Evolutionary conservation across 495 filamentous ascomycete genomes (phyloP).

Genomic region (Darksidea phi): DNA sequence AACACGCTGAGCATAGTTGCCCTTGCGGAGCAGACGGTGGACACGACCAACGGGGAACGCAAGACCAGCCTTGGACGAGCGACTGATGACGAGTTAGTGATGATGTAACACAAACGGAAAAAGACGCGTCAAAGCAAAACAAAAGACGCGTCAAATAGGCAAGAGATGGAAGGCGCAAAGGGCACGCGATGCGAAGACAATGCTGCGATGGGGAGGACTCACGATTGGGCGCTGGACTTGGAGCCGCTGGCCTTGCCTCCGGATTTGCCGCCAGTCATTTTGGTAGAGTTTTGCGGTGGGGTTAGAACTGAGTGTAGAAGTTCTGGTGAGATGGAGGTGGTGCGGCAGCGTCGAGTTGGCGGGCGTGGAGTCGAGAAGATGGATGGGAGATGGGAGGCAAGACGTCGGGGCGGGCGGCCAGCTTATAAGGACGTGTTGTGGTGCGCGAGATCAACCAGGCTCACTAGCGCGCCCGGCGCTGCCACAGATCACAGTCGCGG

Average conservation of each 20-base stretch:
- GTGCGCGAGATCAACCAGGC: slow-evolving; percentile 39
- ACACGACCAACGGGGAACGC: slow-evolving; percentile 99
- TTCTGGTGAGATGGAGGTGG: slow-evolving; percentile 34
- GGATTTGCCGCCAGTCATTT: slow-evolving; percentile 99
- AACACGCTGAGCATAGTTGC: slow-evolving; percentile 99
- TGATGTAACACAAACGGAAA: slow-evolving; percentile 11
- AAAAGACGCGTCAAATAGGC: slow-evolving; percentile 30
- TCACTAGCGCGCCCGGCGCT: slow-evolving; percentile 27
- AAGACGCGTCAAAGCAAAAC: slow-evolving; percentile 38
- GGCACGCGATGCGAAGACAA: slow-evolving; percentile 16
- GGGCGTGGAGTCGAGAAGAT: slow-evolving; percentile 27
- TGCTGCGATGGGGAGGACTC: slow-evolving; percentile 48
- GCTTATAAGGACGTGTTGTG: slow-evolving; percentile 40
- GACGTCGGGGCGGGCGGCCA: slow-evolving; percentile 25
- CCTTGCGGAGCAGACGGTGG: slow-evolving; percentile 98
- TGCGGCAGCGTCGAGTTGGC: slow-evolving; percentile 38
- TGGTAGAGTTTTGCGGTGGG: slow-evolving; percentile 50
- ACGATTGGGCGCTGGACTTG: slow-evolving; percentile 94
- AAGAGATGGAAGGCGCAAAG: slow-evolving; percentile 38
- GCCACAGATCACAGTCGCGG: slow-evolving; percentile 12
- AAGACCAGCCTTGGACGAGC: slow-evolving; percentile 98
- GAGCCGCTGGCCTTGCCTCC: slow-evolving; percentile 95
- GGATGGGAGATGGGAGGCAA: slow-evolving; percentile 29
- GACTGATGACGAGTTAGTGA: slow-evolving; percentile 54
- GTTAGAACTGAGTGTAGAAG: slow-evolving; percentile 39